phyloP scores from a whole-genome alignment of 2,329 filamentous ascomycete genomes.

The Ceratocystis variospora region DNA sequence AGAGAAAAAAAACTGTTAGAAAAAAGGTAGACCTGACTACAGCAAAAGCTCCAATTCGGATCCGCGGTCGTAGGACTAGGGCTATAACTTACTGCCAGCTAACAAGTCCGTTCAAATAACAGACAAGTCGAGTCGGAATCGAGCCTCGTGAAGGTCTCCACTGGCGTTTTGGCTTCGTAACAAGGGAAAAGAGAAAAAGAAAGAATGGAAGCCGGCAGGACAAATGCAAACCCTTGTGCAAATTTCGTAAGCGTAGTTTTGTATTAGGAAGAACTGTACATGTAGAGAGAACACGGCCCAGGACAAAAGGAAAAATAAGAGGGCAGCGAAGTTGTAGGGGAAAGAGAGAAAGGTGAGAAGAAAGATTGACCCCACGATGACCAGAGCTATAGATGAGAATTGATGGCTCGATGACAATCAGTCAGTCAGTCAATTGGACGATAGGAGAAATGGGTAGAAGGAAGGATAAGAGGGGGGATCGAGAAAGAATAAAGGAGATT shows the following conservation, averaged over 20 bases:
- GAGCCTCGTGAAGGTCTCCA: neutral
- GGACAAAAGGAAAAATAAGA: constrained; percentile 13
- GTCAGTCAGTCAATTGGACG: neutral
- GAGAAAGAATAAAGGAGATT: constrained; percentile 5
- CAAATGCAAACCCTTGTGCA: constrained; percentile 3
- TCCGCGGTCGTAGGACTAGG: neutral
- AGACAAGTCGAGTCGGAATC: constrained; percentile 7
- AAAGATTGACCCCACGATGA: constrained; percentile 16
- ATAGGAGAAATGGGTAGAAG: constrained; percentile 4
- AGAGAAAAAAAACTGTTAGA: neutral
- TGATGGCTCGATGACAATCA: constrained; percentile 6
- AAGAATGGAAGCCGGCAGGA: neutral
- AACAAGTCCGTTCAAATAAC: constrained; percentile 4
- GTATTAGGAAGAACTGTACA: constrained; percentile 19
- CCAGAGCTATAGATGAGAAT: constrained; percentile 16
- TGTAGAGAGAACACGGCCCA: constrained; percentile 17
- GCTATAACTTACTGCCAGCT: constrained; percentile 8
- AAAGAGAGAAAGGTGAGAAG: neutral
- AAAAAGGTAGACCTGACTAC: neutral
- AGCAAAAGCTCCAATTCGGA: neutral
- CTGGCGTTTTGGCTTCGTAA: neutral
- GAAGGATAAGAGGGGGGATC: neutral
- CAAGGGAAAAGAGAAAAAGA: neutral
- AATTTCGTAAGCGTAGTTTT: constrained; percentile 1
- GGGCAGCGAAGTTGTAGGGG: too few relatives aligned